Evolutionary conservation across 1,139 yeast genomes (phyloP), one percentile per base, ranked within the genome.

Genomic region (Geotrichum reessii): DNA sequence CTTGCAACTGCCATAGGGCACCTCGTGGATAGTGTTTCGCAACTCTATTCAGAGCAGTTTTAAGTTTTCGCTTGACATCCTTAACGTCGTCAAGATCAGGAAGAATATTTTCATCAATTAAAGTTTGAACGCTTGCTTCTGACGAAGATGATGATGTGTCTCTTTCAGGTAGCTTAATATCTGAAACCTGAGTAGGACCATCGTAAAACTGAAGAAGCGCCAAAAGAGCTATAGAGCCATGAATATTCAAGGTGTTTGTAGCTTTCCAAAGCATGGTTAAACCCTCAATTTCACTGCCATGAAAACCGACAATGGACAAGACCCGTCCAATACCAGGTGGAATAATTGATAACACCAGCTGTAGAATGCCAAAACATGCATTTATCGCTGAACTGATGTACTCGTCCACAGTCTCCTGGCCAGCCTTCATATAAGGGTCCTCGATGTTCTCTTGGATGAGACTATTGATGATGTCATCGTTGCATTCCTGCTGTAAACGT

Each of bases 161-260:
- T 12, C 47, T 49, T 28, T 51, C 50, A 6, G 64, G 58, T 19
- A 72, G 61, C 47, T 87, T 91, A 44, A 86, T 86, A 73, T 93
- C 99, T 25, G 92, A 86, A 69, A 89, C 89, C 70, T 90, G 97
- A 66, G 93, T 86, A 0, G 98, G 97, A 0, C 98, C 97, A 71
- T 92, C 97, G 71, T 91, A 93, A 69, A 89, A 92, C 42, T 90
- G 89, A 65, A 92, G 76, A 55, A 93, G 76, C 14, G 88, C 92
- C 60, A 92, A 77, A 33, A 91, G 75, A 0, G 96, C 97, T 65
- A 93, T 81, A 59, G 93, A 92, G 21, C 98, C 97, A 71, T 92
- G 97, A 61, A 93, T 86, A 68, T 93, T 93, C 66, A 95, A 79
- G 60, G 84, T 82, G 9, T 78, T 73, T 8, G 87, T 80, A 1